Percentiles rank a stretch among this genome's conserved stretches.
These are phyloP conservation scores for Sclerotinia nivalis DNA, from an alignment of 2,329 filamentous ascomycete species.

Conservation along the genomic window DNA sequence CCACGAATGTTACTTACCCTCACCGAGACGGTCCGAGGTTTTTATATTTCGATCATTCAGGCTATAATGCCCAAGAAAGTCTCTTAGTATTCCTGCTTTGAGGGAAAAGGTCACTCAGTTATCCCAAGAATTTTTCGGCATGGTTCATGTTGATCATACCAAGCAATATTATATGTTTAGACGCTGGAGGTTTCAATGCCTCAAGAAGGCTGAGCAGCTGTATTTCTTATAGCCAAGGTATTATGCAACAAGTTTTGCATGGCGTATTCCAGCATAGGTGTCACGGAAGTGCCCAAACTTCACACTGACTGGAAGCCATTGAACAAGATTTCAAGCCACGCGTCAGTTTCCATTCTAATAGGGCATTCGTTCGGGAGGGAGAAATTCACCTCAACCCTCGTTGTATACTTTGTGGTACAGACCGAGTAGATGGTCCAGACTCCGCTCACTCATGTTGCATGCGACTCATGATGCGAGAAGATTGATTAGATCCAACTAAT, in stretches of 20 bases:
- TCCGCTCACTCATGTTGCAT: not conserved
- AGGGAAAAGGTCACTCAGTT: not conserved
- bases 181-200: not conserved
- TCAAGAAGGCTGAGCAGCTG: not conserved
- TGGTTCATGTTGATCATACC: not conserved
- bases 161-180: not conserved
- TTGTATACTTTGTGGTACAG: not conserved
- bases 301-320: not conserved
- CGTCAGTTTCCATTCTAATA: not conserved
- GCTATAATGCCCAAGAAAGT: not conserved
- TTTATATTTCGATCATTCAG: not conserved
- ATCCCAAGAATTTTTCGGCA: not conserved
- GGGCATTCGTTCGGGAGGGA: not conserved
- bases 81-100: not conserved
- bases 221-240: not conserved
- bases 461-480: not conserved
- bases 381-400: not conserved
- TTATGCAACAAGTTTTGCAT: not conserved
- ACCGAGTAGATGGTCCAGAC: not conserved
- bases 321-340: not conserved
- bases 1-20: constrained; percentile 5
- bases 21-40: constrained; percentile 18
- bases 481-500: constrained; percentile 13
- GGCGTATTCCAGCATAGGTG: not conserved
- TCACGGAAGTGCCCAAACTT: not conserved